phyloP scores from a whole-genome alignment of 495 filamentous ascomycete genomes.

The Penicillium cataractarum region DNA sequence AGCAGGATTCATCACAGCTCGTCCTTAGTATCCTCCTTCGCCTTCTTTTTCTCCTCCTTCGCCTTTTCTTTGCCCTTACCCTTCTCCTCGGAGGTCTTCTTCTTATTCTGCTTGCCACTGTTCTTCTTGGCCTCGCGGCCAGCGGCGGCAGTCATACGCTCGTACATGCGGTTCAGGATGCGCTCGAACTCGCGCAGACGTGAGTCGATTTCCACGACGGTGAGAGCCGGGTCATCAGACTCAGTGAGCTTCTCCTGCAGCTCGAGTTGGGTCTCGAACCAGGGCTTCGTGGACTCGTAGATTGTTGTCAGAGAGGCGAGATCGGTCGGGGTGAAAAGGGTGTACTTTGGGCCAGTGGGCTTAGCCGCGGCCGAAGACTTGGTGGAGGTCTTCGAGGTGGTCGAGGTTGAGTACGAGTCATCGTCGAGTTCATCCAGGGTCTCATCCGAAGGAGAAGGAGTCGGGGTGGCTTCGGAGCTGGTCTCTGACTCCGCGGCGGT shows the following conservation, averaged over 20 bases:
- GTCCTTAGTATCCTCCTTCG: conserved; percentile 41
- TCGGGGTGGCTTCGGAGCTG: conserved; percentile 30
- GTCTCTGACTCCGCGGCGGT: conserved; percentile 30
- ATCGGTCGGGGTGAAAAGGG: conserved; percentile 55
- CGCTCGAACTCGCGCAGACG: conserved; percentile 65
- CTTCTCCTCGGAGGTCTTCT: conserved; percentile 48
- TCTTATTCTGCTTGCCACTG: conserved; percentile 47
- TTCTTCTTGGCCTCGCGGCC: conserved; percentile 56
- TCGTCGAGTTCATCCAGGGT: conserved; percentile 45
- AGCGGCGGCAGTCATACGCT: conserved; percentile 49
- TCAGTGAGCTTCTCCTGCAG: conserved; percentile 67
- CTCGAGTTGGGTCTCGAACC: conserved; percentile 69
- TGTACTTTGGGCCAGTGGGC: conserved; percentile 44
- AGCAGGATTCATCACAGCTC: conserved; percentile 39
- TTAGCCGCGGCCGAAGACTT: conserved; percentile 36
- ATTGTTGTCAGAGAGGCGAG: conserved; percentile 49
- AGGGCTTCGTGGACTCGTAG: conserved; percentile 50
- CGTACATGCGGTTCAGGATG: conserved; percentile 69
- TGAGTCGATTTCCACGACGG: conserved; percentile 64
- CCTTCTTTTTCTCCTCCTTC: conserved; percentile 28
- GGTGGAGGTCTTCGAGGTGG: conserved; percentile 34
- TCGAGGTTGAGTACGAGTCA: conserved; percentile 41
- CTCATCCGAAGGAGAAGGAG: conserved; percentile 30
- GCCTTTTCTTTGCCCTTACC: conserved; percentile 27
- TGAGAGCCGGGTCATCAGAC: conserved; percentile 71